A percentile compares a stretch with the other conserved stretches of the same genome.
These are phyloP conservation scores for Hypoxylon crocopeplum DNA, from an alignment of 495 filamentous ascomycete genomes.

Conservation along the genomic window DNA sequence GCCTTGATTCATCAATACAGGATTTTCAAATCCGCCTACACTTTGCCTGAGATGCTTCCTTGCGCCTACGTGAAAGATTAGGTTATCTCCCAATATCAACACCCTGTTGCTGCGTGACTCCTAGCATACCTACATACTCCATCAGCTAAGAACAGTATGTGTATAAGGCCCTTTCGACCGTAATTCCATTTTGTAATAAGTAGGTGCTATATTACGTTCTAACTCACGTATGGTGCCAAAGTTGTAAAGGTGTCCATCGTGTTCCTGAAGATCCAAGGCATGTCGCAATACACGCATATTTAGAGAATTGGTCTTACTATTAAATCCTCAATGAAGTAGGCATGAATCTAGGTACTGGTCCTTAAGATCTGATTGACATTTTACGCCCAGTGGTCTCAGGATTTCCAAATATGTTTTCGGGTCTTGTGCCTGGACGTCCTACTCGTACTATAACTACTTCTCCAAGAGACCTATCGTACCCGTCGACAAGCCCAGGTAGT, in stretches of 20 bases:
- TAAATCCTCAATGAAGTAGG: neutral
- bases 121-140: no score
- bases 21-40: constrained; percentile 27
- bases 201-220: no score
- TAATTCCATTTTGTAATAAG: no score
- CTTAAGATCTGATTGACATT: neutral
- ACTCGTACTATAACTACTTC: constrained; percentile 24
- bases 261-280: no score
- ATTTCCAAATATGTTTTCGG: constrained; percentile 36
- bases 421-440: constrained; percentile 28
- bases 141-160: no score
- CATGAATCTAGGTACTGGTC: neutral
- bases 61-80: no score
- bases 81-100: no score
- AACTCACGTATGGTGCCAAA: no score
- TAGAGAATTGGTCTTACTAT: neutral
- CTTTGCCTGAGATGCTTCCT: neutral
- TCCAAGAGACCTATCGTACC: constrained; percentile 24
- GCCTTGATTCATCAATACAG: constrained; percentile 24
- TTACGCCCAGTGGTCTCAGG: neutral
- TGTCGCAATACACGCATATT: neutral
- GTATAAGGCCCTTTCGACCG: no score
- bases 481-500: constrained; percentile 33
- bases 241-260: no score
- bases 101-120: no score